A percentile compares a stretch with the other conserved stretches of the same genome.
Conservation (phyloP, 441 rosid genomes). For the Gossypium schwendimanii region DNA sequence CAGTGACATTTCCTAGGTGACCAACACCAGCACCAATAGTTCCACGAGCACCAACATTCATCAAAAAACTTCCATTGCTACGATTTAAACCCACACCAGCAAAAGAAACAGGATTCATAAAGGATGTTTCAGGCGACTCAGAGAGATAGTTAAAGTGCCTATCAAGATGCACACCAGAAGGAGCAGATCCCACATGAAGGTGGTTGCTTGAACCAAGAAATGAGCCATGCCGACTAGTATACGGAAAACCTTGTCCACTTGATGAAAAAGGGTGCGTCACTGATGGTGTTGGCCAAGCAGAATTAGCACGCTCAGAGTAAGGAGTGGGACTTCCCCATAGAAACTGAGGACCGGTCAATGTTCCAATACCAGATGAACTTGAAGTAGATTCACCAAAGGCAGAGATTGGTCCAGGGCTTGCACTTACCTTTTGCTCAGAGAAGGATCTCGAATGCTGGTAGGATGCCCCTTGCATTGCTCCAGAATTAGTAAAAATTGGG, state of each 20-base stretch:
- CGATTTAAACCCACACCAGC: conserved; percentile 39
- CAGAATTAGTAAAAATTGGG: conserved; percentile 34
- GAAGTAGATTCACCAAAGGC: conserved; percentile 46
- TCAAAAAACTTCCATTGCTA: conserved; percentile 39
- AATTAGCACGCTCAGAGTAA: conserved; percentile 41
- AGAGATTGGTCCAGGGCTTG: conserved; percentile 44
- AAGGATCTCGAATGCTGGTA: conserved; percentile 50
- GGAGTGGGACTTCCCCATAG: conserved; percentile 81
- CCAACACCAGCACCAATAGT: conserved; percentile 31
- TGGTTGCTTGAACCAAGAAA: conserved; percentile 46
- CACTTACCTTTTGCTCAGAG: conserved; percentile 47
- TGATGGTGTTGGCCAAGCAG: conserved; percentile 51
- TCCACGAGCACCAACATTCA: conserved; percentile 40
- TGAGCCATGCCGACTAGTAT: conserved; percentile 37
- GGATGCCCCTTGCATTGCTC: conserved; percentile 36
- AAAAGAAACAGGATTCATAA: conserved; percentile 37
- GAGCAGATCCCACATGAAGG: conserved; percentile 82
- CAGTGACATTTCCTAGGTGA: conserved; percentile 35
- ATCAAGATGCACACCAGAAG: conserved; percentile 57
- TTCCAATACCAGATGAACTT: conserved; percentile 44
- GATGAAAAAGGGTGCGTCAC: conserved; percentile 39
- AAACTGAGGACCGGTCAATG: conserved; percentile 68
- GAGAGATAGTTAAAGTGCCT: conserved; percentile 43
- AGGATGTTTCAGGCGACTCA: conserved; percentile 55
- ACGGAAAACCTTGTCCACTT: conserved; percentile 44